These are phyloP conservation scores for Epichloe gansuensis DNA, from an alignment of 2,329 filamentous ascomycete genomes.

Conservation along the genomic window DNA sequence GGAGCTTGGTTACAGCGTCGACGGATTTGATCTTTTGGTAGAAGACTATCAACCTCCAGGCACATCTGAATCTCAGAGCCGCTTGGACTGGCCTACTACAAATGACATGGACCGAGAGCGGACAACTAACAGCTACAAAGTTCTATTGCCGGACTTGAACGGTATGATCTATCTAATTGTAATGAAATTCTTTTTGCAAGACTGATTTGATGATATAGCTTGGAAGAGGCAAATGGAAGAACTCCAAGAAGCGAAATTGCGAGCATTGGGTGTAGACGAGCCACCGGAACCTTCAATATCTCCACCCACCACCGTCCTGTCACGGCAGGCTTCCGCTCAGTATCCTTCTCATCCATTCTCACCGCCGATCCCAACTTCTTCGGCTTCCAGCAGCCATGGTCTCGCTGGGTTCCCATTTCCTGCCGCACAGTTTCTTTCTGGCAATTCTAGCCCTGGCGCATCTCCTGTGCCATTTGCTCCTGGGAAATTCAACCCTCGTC, in stretches of 20 bases:
- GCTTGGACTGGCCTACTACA: slow-evolving; percentile 53
- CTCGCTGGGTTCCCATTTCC: slow-evolving; percentile 45
- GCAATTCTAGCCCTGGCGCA: slow-evolving; percentile 50
- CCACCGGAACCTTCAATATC: slow-evolving; percentile 53
- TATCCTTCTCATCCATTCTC: slow-evolving; percentile 71
- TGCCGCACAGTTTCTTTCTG: slow-evolving; percentile 44
- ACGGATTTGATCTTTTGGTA: slow-evolving; percentile 55
- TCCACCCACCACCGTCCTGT: slow-evolving; percentile 48
- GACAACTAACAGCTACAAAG: slow-evolving; percentile 38
- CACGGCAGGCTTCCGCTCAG: slow-evolving; percentile 58
- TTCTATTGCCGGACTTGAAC: slow-evolving; percentile 59
- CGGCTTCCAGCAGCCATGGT: slow-evolving; percentile 57
- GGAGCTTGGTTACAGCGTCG: slow-evolving; percentile 54
- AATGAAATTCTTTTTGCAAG: not conserved
- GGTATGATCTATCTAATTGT: slow-evolving; percentile 23
- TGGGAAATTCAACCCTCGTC: slow-evolving; percentile 53
- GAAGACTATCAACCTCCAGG: slow-evolving; percentile 26
- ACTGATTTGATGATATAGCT: slow-evolving; percentile 22
- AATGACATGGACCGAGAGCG: slow-evolving; percentile 47
- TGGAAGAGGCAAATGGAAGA: slow-evolving; percentile 70
- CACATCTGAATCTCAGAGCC: slow-evolving; percentile 47
- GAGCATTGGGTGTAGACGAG: slow-evolving; percentile 75
- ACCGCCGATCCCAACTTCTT: slow-evolving; percentile 69
- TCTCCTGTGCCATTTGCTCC: slow-evolving; percentile 61
- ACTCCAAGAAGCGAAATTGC: slow-evolving; percentile 81